A percentile compares a stretch with the other conserved stretches of the same genome.
These are phyloP conservation scores for Didymellaceae sp. DNA, from an alignment of 2,329 filamentous ascomycete species.

Conservation along the genomic window DNA sequence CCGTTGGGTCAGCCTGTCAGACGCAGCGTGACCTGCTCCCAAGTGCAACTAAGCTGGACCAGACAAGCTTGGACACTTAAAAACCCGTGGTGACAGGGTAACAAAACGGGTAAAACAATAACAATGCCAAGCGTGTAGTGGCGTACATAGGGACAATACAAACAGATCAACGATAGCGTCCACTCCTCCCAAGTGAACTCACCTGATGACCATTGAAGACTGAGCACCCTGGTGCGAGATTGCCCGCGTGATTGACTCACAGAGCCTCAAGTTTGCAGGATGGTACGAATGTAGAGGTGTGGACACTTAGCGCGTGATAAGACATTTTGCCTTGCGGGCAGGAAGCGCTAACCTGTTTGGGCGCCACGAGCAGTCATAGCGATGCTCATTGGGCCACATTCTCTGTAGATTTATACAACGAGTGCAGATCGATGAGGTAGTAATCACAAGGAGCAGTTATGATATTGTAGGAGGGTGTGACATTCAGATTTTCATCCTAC, in stretches of 20 bases:
- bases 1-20: no score
- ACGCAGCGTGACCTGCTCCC: no score
- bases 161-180: background rate
- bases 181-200: background rate
- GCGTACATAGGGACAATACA: slow-evolving; percentile 10
- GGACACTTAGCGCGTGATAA: slow-evolving; percentile 26
- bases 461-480: slow-evolving; percentile 41
- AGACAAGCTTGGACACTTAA: no score
- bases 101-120: no score
- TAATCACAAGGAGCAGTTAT: background rate
- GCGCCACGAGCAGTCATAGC: slow-evolving; percentile 23
- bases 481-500: slow-evolving; percentile 48
- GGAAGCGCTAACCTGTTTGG: slow-evolving; percentile 25
- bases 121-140: slow-evolving; percentile 9
- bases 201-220: slow-evolving; percentile 14
- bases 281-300: slow-evolving; percentile 16
- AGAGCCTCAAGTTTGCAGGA: slow-evolving; percentile 10
- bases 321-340: slow-evolving; percentile 22
- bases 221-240: background rate
- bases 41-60: no score
- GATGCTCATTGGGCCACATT: slow-evolving; percentile 26
- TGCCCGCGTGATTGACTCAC: background rate
- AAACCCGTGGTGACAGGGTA: no score
- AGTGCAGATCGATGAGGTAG: no score
- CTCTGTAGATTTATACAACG: background rate